A percentile compares a stretch with the other conserved stretches of the same genome.
Evolutionary conservation across 2,329 filamentous ascomycete species (phyloP).

Genomic region (Helotiales sp.): DNA sequence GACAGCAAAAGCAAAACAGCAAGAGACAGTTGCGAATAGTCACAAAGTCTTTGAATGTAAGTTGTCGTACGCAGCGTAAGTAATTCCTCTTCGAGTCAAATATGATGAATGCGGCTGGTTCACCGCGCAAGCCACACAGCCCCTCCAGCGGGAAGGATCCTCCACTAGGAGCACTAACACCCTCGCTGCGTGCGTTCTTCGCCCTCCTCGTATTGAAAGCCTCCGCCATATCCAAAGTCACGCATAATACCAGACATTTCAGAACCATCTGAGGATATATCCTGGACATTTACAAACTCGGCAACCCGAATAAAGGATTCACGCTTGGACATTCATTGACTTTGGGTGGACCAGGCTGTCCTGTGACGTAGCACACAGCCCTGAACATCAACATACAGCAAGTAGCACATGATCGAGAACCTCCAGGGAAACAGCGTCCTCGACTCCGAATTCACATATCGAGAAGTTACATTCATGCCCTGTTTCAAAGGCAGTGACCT

Average conservation of each 20-base stretch:
- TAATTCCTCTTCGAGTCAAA: slow-evolving; percentile 8
- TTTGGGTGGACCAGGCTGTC: background rate
- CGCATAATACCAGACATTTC: background rate
- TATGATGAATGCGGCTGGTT: slow-evolving; percentile 9
- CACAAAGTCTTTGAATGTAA: background rate
- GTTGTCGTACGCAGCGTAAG: background rate
- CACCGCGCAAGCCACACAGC: slow-evolving; percentile 12
- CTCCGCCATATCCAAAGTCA: background rate
- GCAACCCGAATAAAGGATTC: background rate
- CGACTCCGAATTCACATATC: background rate
- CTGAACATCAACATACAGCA: background rate
- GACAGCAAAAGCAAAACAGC: too few relatives aligned
- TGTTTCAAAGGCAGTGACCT: slow-evolving; percentile 2
- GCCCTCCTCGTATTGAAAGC: background rate
- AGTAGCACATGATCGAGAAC: slow-evolving; percentile 7
- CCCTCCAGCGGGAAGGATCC: slow-evolving; percentile 4
- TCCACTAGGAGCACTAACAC: slow-evolving; percentile 1
- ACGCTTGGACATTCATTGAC: background rate
- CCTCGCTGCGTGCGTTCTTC: background rate
- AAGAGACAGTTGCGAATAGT: background rate
- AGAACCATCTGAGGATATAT: background rate
- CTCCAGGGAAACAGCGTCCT: background rate
- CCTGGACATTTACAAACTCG: background rate
- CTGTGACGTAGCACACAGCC: slow-evolving; percentile 1
- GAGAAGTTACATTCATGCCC: slow-evolving; percentile 16